Conservation (phyloP, 148 eudicot species). For the Persicaria maculosa region DNA sequence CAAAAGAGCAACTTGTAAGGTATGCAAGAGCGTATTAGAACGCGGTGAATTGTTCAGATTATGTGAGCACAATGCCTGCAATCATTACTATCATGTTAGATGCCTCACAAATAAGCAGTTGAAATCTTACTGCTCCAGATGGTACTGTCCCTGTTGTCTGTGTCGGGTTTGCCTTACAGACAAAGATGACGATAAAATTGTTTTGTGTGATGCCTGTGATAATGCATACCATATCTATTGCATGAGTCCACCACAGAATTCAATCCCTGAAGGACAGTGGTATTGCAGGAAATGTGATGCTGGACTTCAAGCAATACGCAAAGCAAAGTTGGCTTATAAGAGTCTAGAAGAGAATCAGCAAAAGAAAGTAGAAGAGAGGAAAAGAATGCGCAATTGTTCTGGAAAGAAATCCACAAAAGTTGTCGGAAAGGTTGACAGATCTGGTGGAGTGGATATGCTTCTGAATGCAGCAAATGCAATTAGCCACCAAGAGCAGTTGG, state of each 20-base stretch:
- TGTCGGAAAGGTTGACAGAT: constrained; percentile 25
- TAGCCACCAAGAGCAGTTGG: constrained; percentile 41
- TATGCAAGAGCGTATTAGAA: constrained; percentile 38
- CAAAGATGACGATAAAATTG: constrained; percentile 65
- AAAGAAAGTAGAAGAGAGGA: constrained; percentile 22
- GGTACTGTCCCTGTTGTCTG: constrained; percentile 98
- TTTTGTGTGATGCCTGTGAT: constrained; percentile 90
- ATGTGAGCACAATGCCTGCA: constrained; percentile 68
- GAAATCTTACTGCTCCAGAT: constrained; percentile 43
- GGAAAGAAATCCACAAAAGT: constrained; percentile 18
- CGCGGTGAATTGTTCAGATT: constrained; percentile 37
- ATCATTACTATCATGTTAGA: constrained; percentile 62
- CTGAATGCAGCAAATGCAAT: constrained; percentile 66
- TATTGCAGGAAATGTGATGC: constrained; percentile 67
- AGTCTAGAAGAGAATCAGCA: constrained; percentile 25
- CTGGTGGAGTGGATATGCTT: constrained; percentile 85
- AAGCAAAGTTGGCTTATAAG: constrained; percentile 42
- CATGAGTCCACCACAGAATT: constrained; percentile 58
- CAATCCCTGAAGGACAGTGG: constrained; percentile 71
- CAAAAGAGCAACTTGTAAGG: constrained; percentile 34
- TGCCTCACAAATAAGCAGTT: constrained; percentile 72
- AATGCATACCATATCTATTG: constrained; percentile 86
- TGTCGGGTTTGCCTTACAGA: constrained; percentile 76
- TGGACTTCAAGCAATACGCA: constrained; percentile 44
- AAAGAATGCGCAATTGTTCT: neutral